Evolutionary conservation across 1,284 basidiomycete species (phyloP), one percentile per base, ranked within the genome.

Genomic region (Ustilago tritici): DNA sequence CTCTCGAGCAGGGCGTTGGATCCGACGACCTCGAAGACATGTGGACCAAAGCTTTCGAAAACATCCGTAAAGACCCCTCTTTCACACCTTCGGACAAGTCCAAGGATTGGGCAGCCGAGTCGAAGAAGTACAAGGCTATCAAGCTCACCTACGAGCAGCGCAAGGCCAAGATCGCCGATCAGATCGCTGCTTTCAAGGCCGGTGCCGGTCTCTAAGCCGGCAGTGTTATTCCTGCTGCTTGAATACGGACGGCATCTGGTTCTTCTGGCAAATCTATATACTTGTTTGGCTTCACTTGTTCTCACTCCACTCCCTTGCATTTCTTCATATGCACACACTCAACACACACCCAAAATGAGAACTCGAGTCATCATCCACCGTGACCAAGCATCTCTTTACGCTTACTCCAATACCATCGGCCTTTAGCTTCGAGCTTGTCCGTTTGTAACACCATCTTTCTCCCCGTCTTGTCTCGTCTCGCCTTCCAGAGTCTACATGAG

Each of bases 1-100:
- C 98, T 89, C 94, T 99, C 78, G 95, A 93, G 56, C 95, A 97
- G 87, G 97, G 93, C 81, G 88, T 99, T 81, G 94, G 94, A 73
- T 96, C 95, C 3, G 97, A 96, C 81, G 96, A 99, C 86, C 95
- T 99, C 4, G 95, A 99, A 88, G 97, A 98, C 87, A 92, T 99
- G 82, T 98, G 93, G 90, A 91, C 91, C 65, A 92, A 92, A 82
- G 95, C 94, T 2, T 87, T 87, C 81, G 84, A 84, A 66, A 93
- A 94, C 76, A 99, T 99, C 88, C 94, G 97, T 78, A 95, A 96
- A 87, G 92, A 98, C 88, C 96, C 97, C 61, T 87, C 88, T 17
- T 96, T 95, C 91, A 92, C 93, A 87, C 92, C 95, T 58, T 92
- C 94, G 54, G 94, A 97, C 80, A 98, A 98, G 90, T 76, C 91